Base-by-base conservation (phyloP, 1,284 basidiomycete species). In the Apiotrichum laibachii region DNA sequence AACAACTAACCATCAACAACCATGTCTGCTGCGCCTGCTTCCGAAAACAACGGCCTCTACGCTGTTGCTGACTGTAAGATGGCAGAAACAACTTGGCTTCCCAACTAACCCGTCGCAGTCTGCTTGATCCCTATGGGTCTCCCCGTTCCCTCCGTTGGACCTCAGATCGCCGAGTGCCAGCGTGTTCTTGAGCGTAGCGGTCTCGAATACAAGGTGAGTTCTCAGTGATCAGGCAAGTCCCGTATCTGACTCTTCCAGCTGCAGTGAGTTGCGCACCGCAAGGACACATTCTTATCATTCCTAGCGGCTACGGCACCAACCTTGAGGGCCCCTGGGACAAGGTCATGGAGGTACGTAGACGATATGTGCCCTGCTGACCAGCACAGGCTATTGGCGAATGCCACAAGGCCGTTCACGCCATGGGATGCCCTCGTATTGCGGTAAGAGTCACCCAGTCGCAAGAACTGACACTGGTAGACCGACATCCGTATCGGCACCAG, bases 401-500 rank as follows among this genome's bases (percentile, higher is more conserved):
- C 70, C 92, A 96, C 72, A 83, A 83, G 21, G 92, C 92, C 0
- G 88, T 95, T 0, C 92, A 95, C 69, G 85, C 84, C 10, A 70
- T 79, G 68, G 78, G 77, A 13, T 69, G 69, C 26, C 68, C 70
- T 16, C 56, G 75, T 37, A 74, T 76, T 31, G 72, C 76, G 2
- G 75, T 76, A 44, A 65, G 73, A 67, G 9, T 12, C 31, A 1
- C 11, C 2, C 33, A 4, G 33, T 10, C 33, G 21, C 19, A 4
- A 4, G n/a, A 22, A 7, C 52, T 46, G 19, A 56, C 43, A 18
- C 0, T 47, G 44, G 86, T 89, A 50, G 26, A 92, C 92, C 9
- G 92, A 96, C 76, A 89, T 96, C 60, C 87, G 92, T 34, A 93
- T 96, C 58, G 92, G 92, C 46, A 96, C 92, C 0, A 85, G 92